Conservation (phyloP, 805 yeast species). For the Wickerhamiella siamensis region DNA sequence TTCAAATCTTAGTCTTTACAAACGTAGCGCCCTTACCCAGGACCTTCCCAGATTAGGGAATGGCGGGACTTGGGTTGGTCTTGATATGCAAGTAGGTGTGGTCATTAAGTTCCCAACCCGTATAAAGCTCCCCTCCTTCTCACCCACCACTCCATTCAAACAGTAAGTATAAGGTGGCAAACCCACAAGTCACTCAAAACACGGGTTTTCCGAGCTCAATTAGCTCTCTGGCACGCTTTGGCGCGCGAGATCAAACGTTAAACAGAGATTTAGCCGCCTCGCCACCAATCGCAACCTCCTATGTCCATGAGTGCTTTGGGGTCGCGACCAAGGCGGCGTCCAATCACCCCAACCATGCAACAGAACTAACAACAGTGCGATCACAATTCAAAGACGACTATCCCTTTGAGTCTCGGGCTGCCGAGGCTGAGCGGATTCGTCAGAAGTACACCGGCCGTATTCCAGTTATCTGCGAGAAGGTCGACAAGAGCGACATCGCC, state of each 20-base stretch:
- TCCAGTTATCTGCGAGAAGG: slow-evolving; percentile 95
- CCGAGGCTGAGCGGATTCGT: slow-evolving; percentile 83
- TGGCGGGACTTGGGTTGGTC: no score
- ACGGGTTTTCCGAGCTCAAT: no score
- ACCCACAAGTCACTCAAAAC: no score
- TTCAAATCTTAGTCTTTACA: no score
- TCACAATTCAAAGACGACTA: slow-evolving; percentile 91
- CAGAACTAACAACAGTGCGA: slow-evolving; percentile 39
- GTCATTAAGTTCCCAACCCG: not conserved
- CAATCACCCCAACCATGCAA: not conserved
- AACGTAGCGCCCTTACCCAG: no score
- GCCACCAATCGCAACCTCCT: not conserved
- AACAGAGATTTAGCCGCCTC: not conserved
- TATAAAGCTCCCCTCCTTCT: no score
- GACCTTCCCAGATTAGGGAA: no score
- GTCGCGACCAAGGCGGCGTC: not conserved
- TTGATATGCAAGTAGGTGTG: no score
- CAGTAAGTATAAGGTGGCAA: not conserved
- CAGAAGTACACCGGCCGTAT: slow-evolving; percentile 82
- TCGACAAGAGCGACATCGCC: slow-evolving; percentile 89
- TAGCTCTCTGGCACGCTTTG: no score
- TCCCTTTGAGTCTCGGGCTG: slow-evolving; percentile 88
- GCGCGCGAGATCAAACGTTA: not conserved
- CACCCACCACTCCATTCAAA: not conserved
- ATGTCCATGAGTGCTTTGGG: not conserved